Conservation (phyloP, 2,329 filamentous ascomycete species). For the Pezicula rhizophila region DNA sequence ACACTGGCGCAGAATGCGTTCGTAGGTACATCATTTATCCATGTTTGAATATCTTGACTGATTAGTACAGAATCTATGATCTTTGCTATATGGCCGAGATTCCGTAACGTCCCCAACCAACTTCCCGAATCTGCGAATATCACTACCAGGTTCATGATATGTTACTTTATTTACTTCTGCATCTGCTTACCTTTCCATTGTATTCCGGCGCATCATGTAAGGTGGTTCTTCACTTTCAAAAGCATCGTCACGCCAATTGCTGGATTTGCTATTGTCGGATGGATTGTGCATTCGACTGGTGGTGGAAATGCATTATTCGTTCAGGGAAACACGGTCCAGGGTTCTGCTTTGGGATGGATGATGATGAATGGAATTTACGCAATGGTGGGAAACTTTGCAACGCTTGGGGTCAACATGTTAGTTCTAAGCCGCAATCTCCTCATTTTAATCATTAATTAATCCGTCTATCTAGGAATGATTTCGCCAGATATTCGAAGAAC, state of each 20-base stretch:
- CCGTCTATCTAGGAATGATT: constrained; percentile 13
- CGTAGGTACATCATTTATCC: constrained; percentile 3
- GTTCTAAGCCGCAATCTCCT: background rate
- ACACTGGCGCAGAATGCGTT: constrained; percentile 24
- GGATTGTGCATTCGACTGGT: constrained; percentile 6
- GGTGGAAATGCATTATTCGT: constrained; percentile 5
- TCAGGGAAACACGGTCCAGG: constrained; percentile 5
- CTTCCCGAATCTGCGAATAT: constrained; percentile 42
- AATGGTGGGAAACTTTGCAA: constrained; percentile 17
- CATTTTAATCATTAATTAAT: background rate
- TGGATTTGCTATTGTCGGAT: constrained; percentile 11
- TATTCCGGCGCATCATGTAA: constrained; percentile 38
- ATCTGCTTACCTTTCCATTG: constrained; percentile 32
- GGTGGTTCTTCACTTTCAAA: constrained; percentile 46
- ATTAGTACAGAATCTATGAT: constrained; percentile 18
- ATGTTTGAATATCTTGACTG: constrained; percentile 8
- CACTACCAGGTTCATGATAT: constrained; percentile 46
- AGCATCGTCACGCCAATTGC: constrained; percentile 21
- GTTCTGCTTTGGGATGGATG: constrained; percentile 7
- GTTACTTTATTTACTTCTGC: constrained; percentile 38
- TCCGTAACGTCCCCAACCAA: constrained; percentile 32
- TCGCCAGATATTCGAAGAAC: constrained; percentile 18
- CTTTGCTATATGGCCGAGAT: constrained; percentile 16
- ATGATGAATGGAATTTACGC: constrained; percentile 26
- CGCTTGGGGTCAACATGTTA: constrained; percentile 7